phyloP scores from a whole-genome alignment of 2,329 filamentous ascomycete species.

The Elsinoe batatas region DNA sequence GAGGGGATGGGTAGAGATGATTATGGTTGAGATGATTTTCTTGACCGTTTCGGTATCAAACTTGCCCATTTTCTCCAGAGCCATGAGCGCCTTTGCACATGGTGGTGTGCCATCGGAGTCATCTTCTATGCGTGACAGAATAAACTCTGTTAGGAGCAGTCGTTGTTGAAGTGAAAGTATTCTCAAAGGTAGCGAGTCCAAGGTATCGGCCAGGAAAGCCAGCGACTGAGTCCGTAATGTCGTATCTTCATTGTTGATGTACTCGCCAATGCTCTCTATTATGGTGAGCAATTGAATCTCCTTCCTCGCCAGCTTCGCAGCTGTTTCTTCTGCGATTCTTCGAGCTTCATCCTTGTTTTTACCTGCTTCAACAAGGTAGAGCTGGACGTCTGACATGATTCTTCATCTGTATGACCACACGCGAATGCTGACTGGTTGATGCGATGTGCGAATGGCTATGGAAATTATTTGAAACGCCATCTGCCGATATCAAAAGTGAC shows the following conservation, averaged over 20 bases:
- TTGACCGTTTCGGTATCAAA: conserved; percentile 50
- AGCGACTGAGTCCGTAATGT: conserved; percentile 49
- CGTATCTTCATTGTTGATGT: conserved; percentile 56
- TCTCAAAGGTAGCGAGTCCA: conserved; percentile 42
- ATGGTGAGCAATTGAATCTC: conserved; percentile 52
- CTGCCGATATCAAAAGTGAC: conserved; percentile 6
- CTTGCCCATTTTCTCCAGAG: conserved; percentile 49
- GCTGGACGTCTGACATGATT: conserved; percentile 43
- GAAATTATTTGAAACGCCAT: not conserved
- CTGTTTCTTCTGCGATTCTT: conserved; percentile 34
- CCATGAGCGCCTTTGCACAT: conserved; percentile 48
- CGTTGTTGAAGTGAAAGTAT: conserved; percentile 53
- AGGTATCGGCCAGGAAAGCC: conserved; percentile 42
- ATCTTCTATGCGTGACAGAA: conserved; percentile 54
- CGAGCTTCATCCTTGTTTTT: conserved; percentile 38
- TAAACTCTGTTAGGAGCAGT: conserved; percentile 51
- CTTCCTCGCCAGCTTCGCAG: conserved; percentile 45
- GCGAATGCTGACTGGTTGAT: not conserved
- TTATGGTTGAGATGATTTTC: conserved; percentile 41
- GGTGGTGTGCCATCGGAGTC: conserved; percentile 44
- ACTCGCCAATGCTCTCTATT: conserved; percentile 55
- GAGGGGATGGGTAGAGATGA: conserved; percentile 47
- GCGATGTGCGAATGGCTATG: not conserved
- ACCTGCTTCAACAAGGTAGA: conserved; percentile 42
- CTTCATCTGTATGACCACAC: not conserved